A percentile compares a stretch with the other conserved stretches of the same genome.
Conservation (phyloP, 2,329 filamentous ascomycete species). For the Fusarium penzigii region DNA sequence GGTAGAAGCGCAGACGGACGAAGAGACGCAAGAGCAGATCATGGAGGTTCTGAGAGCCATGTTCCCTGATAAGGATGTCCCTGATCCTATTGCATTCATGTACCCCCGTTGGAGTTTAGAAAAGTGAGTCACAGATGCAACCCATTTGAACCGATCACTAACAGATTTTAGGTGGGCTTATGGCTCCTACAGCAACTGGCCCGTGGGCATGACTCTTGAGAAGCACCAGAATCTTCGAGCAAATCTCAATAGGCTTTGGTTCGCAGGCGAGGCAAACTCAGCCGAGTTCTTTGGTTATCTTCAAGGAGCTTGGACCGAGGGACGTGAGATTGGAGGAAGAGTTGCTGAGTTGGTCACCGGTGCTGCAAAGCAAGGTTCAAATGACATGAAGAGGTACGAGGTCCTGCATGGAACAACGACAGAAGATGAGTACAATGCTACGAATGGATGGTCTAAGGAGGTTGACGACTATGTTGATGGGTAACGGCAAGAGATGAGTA, state of each 20-base stretch:
- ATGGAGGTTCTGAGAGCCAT: constrained; percentile 60
- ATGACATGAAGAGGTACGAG: constrained; percentile 29
- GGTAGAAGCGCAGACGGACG: constrained; percentile 61
- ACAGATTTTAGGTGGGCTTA: constrained; percentile 42
- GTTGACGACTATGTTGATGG: background rate
- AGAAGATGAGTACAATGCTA: constrained; percentile 10
- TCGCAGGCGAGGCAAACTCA: constrained; percentile 65
- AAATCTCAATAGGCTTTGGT: constrained; percentile 63
- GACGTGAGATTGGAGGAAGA: constrained; percentile 47
- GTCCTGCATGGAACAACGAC: constrained; percentile 12
- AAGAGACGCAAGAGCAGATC: constrained; percentile 56
- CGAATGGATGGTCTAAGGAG: constrained; percentile 7
- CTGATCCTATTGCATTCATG: constrained; percentile 60
- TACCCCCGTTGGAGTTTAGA: constrained; percentile 47
- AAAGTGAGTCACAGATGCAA: constrained; percentile 15
- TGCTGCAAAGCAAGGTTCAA: constrained; percentile 21
- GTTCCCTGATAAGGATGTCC: constrained; percentile 58
- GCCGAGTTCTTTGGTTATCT: constrained; percentile 66
- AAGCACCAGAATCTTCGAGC: constrained; percentile 68
- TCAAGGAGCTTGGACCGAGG: constrained; percentile 63
- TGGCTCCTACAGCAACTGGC: constrained; percentile 71
- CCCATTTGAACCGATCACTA: background rate
- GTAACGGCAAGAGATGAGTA: background rate
- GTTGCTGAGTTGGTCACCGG: constrained; percentile 36
- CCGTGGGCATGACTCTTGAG: constrained; percentile 60